Conservation (phyloP, 345 rosid species). For the Lumnitzera littorea region DNA sequence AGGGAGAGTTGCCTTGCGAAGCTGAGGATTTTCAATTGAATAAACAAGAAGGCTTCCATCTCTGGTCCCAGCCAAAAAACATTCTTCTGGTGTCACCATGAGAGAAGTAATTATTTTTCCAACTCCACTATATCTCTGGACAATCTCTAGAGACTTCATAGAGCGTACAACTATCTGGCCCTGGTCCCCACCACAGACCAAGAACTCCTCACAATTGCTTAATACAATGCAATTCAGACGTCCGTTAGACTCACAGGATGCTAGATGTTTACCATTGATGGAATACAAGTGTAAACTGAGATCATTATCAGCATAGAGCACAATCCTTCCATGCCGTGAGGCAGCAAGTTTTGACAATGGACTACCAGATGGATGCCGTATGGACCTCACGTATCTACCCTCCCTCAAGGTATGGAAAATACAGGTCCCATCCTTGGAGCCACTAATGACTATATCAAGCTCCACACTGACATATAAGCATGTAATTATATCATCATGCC, state of each 20-base stretch:
- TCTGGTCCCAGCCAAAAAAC: constrained; percentile 93
- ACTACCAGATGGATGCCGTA: constrained; percentile 76
- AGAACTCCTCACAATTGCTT: constrained; percentile 77
- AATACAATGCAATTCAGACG: constrained; percentile 88
- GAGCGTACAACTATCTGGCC: constrained; percentile 87
- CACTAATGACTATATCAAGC: constrained; percentile 93
- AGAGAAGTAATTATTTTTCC: constrained; percentile 80
- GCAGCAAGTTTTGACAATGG: constrained; percentile 82
- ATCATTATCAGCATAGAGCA: constrained; percentile 82
- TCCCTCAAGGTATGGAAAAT: constrained; percentile 81
- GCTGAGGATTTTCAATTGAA: constrained; percentile 79
- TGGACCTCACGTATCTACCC: constrained; percentile 87
- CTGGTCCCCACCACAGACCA: constrained; percentile 95
- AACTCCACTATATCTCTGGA: constrained; percentile 59
- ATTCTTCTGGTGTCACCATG: constrained; percentile 78
- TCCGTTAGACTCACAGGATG: constrained; percentile 83
- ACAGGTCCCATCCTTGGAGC: constrained; percentile 97
- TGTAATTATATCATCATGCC: constrained; percentile 92
- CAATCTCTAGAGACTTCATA: constrained; percentile 82
- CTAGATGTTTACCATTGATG: constrained; percentile 89
- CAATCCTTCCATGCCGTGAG: constrained; percentile 74
- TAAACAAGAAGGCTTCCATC: constrained; percentile 91
- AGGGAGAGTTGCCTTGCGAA: constrained; percentile 37
- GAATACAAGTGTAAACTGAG: constrained; percentile 84
- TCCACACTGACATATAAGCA: constrained; percentile 77